phyloP scores from a whole-genome alignment of 345 rosid species.

The Citrus glauca region DNA sequence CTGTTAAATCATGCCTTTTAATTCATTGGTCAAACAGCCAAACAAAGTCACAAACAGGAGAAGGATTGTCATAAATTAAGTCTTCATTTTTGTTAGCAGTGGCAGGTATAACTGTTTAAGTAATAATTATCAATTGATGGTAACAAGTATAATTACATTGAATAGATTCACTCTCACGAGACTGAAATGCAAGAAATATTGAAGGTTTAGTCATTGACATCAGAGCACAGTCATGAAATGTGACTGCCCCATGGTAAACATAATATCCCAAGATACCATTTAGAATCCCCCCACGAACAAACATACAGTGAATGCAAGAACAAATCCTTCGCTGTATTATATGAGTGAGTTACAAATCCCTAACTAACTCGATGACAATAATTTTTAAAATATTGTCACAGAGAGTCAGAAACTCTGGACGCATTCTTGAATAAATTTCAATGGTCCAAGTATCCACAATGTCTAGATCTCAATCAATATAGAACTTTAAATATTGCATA shows the following conservation, averaged over 20 bases:
- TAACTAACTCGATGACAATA: background rate
- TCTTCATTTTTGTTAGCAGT: background rate
- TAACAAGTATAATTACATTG: background rate
- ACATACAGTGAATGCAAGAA: background rate
- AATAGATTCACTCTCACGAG: background rate
- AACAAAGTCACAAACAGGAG: background rate
- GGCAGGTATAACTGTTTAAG: background rate
- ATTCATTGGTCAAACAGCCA: background rate
- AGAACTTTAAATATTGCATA: background rate
- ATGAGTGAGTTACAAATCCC: background rate
- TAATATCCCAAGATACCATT: background rate
- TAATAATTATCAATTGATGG: background rate
- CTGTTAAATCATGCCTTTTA: background rate
- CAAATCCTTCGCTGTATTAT: background rate
- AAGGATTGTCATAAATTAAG: background rate
- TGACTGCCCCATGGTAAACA: background rate
- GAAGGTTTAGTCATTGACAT: background rate
- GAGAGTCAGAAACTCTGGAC: background rate
- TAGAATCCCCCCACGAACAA: background rate
- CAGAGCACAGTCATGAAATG: background rate
- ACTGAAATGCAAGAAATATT: background rate
- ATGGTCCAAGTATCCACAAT: background rate
- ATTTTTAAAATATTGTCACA: background rate
- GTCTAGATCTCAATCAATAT: background rate
- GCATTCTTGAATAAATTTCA: background rate